Evolutionary conservation across 768 basidiomycete species (phyloP).

Genomic region (Phlebiopsis flavidoalba): DNA sequence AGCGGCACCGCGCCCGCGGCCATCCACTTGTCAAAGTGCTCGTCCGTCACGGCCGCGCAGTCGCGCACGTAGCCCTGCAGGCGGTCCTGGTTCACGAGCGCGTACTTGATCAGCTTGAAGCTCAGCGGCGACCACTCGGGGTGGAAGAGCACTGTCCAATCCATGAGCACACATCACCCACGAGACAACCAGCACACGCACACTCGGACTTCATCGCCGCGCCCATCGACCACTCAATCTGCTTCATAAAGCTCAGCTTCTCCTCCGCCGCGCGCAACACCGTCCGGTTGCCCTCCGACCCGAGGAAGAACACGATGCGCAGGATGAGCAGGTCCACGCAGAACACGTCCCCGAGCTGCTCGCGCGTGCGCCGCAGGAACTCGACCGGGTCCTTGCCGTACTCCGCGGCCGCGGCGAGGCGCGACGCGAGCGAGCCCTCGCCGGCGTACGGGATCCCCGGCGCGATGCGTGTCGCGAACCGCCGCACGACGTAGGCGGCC

Average conservation of each 20-base stretch:
- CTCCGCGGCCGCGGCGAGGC: neutral
- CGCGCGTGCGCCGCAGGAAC: neutral
- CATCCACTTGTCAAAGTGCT: neutral
- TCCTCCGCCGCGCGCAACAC: constrained; percentile 2
- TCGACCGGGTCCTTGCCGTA: neutral
- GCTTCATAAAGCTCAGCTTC: constrained; percentile 1
- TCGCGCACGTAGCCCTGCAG: neutral
- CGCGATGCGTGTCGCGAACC: neutral
- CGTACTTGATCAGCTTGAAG: neutral
- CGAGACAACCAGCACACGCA: neutral
- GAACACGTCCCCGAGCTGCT: neutral
- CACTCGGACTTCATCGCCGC: neutral
- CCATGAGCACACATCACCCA: neutral
- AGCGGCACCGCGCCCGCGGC: neutral
- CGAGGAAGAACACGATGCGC: constrained; percentile 1
- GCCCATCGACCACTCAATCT: constrained; percentile 1
- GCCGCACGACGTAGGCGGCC: neutral
- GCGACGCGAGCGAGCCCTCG: neutral
- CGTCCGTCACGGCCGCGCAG: neutral
- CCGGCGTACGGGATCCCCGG: neutral
- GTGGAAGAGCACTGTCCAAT: neutral
- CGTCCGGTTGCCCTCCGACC: neutral
- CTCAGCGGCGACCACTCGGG: neutral
- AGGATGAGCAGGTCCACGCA: neutral
- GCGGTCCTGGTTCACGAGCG: neutral